Evolutionary conservation across 768 basidiomycete genomes (phyloP).

Genomic region (Sarcodon sp.): DNA sequence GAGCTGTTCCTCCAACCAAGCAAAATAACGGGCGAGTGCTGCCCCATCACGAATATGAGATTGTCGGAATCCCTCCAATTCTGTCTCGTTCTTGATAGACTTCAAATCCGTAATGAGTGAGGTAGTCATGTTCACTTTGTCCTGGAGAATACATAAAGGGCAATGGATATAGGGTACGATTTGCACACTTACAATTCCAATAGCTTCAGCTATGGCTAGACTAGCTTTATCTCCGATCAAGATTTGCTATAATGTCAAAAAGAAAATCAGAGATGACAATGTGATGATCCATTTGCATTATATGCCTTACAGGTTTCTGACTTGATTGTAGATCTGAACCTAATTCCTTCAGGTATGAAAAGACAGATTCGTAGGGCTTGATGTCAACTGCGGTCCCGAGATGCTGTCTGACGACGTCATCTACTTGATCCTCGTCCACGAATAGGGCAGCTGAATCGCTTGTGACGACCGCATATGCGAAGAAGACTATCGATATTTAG

Average conservation of each 20-base stretch:
- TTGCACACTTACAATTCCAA: constrained; percentile 45
- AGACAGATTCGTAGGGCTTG: constrained; percentile 57
- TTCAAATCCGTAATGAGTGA: constrained; percentile 76
- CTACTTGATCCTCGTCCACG: constrained; percentile 38
- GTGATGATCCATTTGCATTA: neutral
- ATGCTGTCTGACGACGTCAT: constrained; percentile 32
- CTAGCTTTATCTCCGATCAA: constrained; percentile 69
- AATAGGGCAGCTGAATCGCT: constrained; percentile 48
- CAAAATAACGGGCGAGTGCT: constrained; percentile 80
- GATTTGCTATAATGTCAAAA: constrained; percentile 37
- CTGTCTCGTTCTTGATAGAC: constrained; percentile 66
- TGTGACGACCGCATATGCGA: constrained; percentile 78
- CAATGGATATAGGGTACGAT: neutral
- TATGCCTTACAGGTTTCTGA: constrained; percentile 14
- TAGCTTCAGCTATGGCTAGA: constrained; percentile 68
- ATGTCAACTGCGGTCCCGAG: constrained; percentile 55
- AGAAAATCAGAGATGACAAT: neutral
- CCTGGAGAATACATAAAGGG: constrained; percentile 22
- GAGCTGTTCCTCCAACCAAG: constrained; percentile 88
- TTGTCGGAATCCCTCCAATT: constrained; percentile 80
- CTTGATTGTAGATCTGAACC: constrained; percentile 19
- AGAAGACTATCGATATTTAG: constrained; percentile 50
- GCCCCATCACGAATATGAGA: constrained; percentile 84
- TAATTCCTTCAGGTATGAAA: constrained; percentile 45
- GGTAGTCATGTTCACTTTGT: constrained; percentile 43